These are phyloP conservation scores for Papilionanthe hybrid DNA, from an alignment of 116 monocot species.

Conservation along the genomic window DNA sequence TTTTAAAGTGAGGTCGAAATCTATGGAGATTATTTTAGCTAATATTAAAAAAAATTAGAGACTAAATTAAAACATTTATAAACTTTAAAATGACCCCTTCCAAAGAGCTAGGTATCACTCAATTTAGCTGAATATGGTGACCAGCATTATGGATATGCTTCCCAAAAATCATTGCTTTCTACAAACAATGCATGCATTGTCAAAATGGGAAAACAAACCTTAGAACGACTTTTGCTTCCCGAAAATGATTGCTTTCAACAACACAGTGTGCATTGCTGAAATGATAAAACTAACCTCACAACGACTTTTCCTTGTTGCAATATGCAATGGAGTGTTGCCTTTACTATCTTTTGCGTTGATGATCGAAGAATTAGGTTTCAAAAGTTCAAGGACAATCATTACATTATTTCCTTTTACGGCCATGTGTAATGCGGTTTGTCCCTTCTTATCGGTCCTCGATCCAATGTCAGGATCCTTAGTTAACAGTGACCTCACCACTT, in stretches of 20 bases:
- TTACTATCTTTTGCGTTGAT: constrained; percentile 42
- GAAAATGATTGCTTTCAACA: not conserved
- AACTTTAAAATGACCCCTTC: not conserved
- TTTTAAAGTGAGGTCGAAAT: no score
- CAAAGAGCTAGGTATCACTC: not conserved
- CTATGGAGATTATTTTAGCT: no score
- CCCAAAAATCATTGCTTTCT: not conserved
- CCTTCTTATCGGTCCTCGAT: constrained; percentile 43
- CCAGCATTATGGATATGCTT: not conserved
- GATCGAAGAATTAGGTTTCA: constrained; percentile 25
- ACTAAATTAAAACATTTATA: no score
- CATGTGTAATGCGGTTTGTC: constrained; percentile 52
- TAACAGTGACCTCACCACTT: constrained; percentile 44
- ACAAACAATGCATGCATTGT: no score
- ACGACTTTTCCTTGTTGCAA: constrained; percentile 38
- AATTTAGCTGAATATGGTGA: not conserved
- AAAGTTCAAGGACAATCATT: constrained; percentile 34
- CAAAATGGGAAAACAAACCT: no score
- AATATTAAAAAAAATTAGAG: no score
- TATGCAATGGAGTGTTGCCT: constrained; percentile 51
- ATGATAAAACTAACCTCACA: constrained; percentile 23
- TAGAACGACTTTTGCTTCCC: no score
- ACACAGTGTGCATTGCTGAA: not conserved
- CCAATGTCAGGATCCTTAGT: constrained; percentile 32
- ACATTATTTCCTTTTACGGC: constrained; percentile 53